Percentiles rank a stretch among this genome's conserved stretches.
Conservation (phyloP, 345 rosid genomes). For the Gossypium herbaceum region DNA sequence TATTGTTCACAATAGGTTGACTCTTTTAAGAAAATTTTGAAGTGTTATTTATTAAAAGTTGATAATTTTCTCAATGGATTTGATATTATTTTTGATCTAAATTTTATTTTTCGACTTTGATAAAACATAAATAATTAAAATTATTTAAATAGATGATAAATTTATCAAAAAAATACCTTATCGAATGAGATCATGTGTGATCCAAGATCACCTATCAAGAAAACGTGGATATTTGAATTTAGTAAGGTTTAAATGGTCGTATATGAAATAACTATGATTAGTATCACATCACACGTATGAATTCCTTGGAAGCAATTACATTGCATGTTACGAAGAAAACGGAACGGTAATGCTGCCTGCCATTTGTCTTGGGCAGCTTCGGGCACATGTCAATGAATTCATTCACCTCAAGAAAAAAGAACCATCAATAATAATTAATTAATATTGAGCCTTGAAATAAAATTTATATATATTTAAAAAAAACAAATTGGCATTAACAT, state of each 20-base stretch:
- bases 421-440: not conserved
- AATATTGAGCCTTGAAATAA: not conserved
- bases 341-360: not conserved
- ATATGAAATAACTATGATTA: no score
- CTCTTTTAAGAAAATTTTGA: no score
- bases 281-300: no score
- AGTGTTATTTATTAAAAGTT: no score
- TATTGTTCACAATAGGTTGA: no score
- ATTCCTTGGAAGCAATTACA: not conserved
- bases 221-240: no score
- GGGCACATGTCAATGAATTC: not conserved
- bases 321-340: not conserved
- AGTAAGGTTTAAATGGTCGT: no score
- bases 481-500: not conserved
- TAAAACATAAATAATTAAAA: fast-evolving
- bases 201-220: no score
- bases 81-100: fast-evolving
- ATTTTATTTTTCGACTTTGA: no score
- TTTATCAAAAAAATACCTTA: fast-evolving
- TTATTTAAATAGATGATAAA: no score
- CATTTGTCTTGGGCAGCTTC: not conserved
- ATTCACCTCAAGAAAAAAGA: not conserved
- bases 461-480: not conserved
- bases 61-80: fast-evolving
- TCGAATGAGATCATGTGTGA: no score